Percentiles rank a stretch among this genome's conserved stretches.
Evolutionary conservation across 345 rosid genomes (phyloP).

Genomic region (Arabidopsis arenosa): DNA sequence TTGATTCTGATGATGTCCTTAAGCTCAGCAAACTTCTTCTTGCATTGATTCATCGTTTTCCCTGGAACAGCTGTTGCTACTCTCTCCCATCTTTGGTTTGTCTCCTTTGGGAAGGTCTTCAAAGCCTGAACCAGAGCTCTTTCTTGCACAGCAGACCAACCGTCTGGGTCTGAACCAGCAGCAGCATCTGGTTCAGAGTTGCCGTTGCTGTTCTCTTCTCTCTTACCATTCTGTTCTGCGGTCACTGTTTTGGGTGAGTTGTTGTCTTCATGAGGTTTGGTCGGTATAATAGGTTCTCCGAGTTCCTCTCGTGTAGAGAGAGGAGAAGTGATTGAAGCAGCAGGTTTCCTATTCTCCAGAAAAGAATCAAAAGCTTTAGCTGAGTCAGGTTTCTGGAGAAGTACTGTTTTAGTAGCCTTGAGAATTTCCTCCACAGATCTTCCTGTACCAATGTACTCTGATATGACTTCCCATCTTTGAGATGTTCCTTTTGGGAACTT

Average conservation of each 20-base stretch:
- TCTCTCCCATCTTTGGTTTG: slow-evolving; percentile 88
- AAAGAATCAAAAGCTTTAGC: slow-evolving; percentile 88
- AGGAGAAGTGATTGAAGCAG: slow-evolving; percentile 69
- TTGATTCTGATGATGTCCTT: slow-evolving; percentile 79
- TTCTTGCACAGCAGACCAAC: slow-evolving; percentile 91
- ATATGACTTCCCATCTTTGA: slow-evolving; percentile 93
- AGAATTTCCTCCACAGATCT: slow-evolving; percentile 92
- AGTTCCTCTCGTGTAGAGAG: slow-evolving; percentile 81
- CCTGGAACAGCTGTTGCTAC: slow-evolving; percentile 97
- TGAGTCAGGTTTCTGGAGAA: slow-evolving; percentile 89
- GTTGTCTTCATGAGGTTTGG: slow-evolving; percentile 27
- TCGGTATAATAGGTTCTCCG: slow-evolving; percentile 38
- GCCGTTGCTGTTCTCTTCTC: not conserved
- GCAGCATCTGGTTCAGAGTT: slow-evolving; percentile 30
- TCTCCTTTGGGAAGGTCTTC: slow-evolving; percentile 91
- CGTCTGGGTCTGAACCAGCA: slow-evolving; percentile 68
- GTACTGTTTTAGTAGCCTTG: slow-evolving; percentile 88
- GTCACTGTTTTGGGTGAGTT: slow-evolving; percentile 22
- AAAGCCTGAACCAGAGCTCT: slow-evolving; percentile 88
- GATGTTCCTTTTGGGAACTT: slow-evolving; percentile 93
- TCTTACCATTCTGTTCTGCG: slow-evolving; percentile 21
- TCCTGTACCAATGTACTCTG: slow-evolving; percentile 84
- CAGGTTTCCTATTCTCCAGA: slow-evolving; percentile 89
- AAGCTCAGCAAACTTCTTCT: slow-evolving; percentile 73
- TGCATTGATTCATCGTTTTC: slow-evolving; percentile 87